Conservation (phyloP, 805 yeast genomes). For the Torulaspora franciscae region DNA sequence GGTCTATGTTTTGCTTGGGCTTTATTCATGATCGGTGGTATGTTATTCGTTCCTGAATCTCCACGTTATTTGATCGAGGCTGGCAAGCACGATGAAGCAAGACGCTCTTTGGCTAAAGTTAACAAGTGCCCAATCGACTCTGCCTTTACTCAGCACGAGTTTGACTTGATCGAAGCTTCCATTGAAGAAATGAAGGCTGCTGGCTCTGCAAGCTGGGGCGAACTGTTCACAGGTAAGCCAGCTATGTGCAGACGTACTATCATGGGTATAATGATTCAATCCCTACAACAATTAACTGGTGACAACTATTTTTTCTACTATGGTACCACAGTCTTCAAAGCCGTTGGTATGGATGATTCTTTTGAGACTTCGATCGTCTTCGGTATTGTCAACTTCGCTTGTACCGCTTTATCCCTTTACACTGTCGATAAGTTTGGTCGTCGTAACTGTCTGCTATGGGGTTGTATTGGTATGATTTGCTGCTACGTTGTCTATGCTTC, state of each 20-base stretch:
- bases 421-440: conserved; percentile 56
- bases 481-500: conserved; percentile 51
- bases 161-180: conserved; percentile 55
- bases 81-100: conserved; percentile 57
- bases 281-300: conserved; percentile 69
- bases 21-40: conserved; percentile 38
- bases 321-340: conserved; percentile 58
- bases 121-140: conserved; percentile 53
- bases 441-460: conserved; percentile 45
- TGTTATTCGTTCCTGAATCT: conserved; percentile 65
- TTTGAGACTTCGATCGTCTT: conserved; percentile 56
- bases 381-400: conserved; percentile 58
- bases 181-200: conserved; percentile 56
- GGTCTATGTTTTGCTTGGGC: conserved; percentile 55
- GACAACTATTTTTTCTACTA: conserved; percentile 66
- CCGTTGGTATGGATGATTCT: conserved; percentile 57
- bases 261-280: conserved; percentile 55
- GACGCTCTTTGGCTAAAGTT: conserved; percentile 50
- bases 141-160: conserved; percentile 51
- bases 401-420: conserved; percentile 50
- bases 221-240: conserved; percentile 63
- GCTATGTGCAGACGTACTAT: conserved; percentile 46
- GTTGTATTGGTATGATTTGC: conserved; percentile 47
- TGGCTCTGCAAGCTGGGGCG: conserved; percentile 63
- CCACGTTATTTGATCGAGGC: conserved; percentile 63